Evolutionary conservation across 129 eudicot species (phyloP), one percentile per base, ranked within the genome.

Genomic region (Cynara cardunculus): DNA sequence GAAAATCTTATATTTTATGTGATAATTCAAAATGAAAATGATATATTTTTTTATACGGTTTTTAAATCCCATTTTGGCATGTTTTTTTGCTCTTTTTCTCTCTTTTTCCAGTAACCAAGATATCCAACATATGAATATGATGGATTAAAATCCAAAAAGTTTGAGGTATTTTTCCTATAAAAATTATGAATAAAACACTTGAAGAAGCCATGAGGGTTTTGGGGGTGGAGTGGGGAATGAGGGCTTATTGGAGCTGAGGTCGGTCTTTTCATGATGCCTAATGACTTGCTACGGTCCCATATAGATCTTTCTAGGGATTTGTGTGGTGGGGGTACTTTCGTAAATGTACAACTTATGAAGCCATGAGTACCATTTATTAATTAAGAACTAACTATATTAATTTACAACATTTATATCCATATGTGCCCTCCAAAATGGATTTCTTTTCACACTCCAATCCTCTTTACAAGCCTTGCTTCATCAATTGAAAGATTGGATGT

Each of bases 291-390:
- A 81, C 25, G 80, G 83, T 16, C 80, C 65, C 79, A 70, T 28
- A 44, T 56, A 74, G 53, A 81, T 81, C 84, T 66, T 73, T 67
- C 80, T 73, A 74, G 84, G 84, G 84, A 73, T 81, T 73, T 81
- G 80, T 73, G 74, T 44, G 22, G 65, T 56, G 24, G 65, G 65
- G 65, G 24, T 14, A 56, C 22, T 65, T 14, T 65, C 31, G 65
- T 65, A 28, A 27, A 27, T 81, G 74, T 74, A 81, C 74, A 27
- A 62, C 34, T 35, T 41, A 44, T 73, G 68, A 73, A 27, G 74
- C 68, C n/a, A 34, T 59, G 25, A 22, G 64, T 80, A 61, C 83
- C 25, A 56, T 70, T 31, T n/a, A n/a, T n/a, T n/a, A n/a, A 25
- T 69, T 69, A 19, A 70, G 13, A 12, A 46, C 10, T n/a, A 71